Evolutionary conservation across 305 asterid genomes (phyloP).

Genomic region (Striga hermonthica): DNA sequence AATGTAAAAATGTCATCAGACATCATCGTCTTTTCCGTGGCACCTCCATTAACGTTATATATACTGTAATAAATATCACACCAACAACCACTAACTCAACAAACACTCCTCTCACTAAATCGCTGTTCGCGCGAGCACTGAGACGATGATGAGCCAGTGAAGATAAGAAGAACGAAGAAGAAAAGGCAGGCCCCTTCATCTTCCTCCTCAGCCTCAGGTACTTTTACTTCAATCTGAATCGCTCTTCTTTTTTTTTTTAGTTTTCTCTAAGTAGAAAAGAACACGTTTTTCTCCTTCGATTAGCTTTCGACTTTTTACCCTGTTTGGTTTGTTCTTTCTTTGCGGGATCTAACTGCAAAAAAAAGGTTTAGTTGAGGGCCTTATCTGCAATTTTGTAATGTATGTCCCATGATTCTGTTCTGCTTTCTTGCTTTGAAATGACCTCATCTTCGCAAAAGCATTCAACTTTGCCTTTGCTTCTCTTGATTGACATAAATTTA

Average conservation of each 20-base stretch:
- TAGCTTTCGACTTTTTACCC: not conserved
- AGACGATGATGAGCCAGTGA: not conserved
- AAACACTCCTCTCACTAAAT: not conserved
- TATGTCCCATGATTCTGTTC: no score
- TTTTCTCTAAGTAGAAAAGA: no score
- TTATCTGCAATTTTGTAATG: no score
- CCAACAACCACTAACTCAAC: constrained; percentile 5
- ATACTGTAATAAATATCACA: not conserved
- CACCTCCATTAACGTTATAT: not conserved
- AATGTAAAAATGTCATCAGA: not conserved
- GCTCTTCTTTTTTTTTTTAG: no score
- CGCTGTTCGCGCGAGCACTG: not conserved
- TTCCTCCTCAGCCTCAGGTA: not conserved
- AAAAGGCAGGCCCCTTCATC: not conserved
- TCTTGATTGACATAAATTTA: no score
- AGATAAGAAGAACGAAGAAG: not conserved
- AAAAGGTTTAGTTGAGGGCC: not conserved
- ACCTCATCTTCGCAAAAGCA: no score
- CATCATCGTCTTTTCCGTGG: not conserved
- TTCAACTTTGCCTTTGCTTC: no score
- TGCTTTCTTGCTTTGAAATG: no score
- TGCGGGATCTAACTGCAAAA: not conserved
- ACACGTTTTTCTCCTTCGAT: no score
- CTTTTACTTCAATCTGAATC: no score
- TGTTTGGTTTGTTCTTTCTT: no score